Evolutionary conservation across 306 rosid species (phyloP), one percentile per base, ranked within the genome.

Genomic region (Glycine latifolia): DNA sequence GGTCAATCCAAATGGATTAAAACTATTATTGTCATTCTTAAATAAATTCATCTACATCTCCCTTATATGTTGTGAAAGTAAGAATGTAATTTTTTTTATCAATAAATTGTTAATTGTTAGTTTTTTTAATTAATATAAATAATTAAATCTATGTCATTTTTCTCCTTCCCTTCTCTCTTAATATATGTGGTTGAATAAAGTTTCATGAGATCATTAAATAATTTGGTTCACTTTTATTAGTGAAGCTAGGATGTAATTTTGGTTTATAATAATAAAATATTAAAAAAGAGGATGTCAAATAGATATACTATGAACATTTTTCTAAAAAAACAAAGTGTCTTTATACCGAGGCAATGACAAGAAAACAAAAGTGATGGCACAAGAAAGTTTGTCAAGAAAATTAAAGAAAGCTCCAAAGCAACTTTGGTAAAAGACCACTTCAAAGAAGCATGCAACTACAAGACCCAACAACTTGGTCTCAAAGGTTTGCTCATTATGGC

Each of bases 341-440:
- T 76, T 65, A 70, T 76, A 54, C 10, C 3, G 5, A 52, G 62
- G 15, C 49, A 73, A 69, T 15, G 87, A 59, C 56, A 85, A 60
- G 71, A 72, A 73, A 68, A 59, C 56, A 76, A 63, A 71, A 79
- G 75, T 11, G 53, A 59, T 61, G 33, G 67, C 44, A 4, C 20
- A 46, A 26, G 31, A 26, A 26, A 26, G 87, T 61, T 43, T 7
- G 9, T 55, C 4, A 69, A 63, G 53, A 47, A 50, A 67, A 26
- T 26, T 26, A 81, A 86, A 60, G 70, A 73, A 43, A 49, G 39
- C 37, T 26, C 31, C 31, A 26, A 88, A 85, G 91, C 84, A 80
- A 77, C 87, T 88, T 88, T 83, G 3, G 41, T 20, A 83, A 83
- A 86, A 79, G 86, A 14, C 60, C 79, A 60, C 49, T 43, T 53